Evolutionary conservation across 2,329 filamentous ascomycete species (phyloP).

Genomic region (Verticillium zaregamsianum): DNA sequence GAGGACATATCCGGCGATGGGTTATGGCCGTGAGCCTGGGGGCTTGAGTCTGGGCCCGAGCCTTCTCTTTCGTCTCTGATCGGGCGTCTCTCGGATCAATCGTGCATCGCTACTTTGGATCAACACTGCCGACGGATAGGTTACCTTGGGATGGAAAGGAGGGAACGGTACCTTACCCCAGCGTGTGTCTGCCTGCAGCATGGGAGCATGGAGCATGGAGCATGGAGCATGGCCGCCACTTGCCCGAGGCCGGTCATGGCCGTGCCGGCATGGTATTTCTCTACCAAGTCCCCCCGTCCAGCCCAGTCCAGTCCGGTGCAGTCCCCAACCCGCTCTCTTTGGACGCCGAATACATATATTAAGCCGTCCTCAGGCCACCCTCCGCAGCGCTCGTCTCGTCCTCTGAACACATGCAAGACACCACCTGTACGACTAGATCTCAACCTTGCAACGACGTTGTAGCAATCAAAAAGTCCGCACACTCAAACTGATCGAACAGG

Average conservation of each 20-base stretch:
- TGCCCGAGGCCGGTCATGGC: background rate
- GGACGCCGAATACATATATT: background rate
- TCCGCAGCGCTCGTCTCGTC: background rate
- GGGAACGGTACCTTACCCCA: background rate
- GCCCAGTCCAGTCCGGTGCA: background rate
- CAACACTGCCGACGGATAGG: background rate
- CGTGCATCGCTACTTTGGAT: background rate
- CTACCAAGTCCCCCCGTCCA: background rate
- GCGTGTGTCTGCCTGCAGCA: background rate
- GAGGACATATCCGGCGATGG: background rate
- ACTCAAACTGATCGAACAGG: background rate
- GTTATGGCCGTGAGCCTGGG: background rate
- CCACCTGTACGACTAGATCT: background rate
- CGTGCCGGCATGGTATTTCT: background rate
- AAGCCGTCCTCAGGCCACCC: background rate
- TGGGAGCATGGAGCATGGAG: no score
- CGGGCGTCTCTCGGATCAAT: background rate
- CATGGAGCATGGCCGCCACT: background rate
- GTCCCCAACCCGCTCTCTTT: background rate
- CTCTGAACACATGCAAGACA: background rate
- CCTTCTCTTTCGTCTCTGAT: background rate
- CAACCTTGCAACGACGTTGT: background rate
- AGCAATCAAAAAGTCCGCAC: background rate
- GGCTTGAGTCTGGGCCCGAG: background rate
- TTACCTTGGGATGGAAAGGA: background rate